Conservation (phyloP, 768 basidiomycete species). For the Phylloporus sp. region DNA sequence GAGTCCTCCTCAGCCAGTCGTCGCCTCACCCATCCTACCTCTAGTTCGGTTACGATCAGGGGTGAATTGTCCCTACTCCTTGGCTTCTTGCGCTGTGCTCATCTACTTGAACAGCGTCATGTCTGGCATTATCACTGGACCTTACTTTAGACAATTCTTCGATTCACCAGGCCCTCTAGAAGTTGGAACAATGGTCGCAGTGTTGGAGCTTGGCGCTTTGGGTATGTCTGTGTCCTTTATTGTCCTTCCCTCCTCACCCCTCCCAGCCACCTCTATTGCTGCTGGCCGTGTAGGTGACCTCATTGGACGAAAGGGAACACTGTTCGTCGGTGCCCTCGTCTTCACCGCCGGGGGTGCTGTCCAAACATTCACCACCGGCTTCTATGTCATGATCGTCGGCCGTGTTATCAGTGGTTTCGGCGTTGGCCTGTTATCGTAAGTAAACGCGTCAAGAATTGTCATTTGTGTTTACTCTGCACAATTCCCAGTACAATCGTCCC, state of each 20-base stretch:
- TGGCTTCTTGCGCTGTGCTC: constrained; percentile 1
- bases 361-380: constrained; percentile 80
- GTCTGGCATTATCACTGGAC: constrained; percentile 88
- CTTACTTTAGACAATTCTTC: constrained; percentile 80
- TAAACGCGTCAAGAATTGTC: constrained; percentile 8
- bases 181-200: constrained; percentile 94
- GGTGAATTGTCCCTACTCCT: constrained; percentile 39
- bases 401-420: constrained; percentile 84
- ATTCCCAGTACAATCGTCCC: constrained; percentile 80
- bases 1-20: not conserved
- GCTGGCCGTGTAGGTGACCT: constrained; percentile 87
- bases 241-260: not conserved
- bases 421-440: constrained; percentile 84
- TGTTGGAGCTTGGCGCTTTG: constrained; percentile 89
- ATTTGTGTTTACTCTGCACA: constrained; percentile 4
- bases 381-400: constrained; percentile 77
- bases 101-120: constrained; percentile 55
- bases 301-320: constrained; percentile 79
- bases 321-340: constrained; percentile 77
- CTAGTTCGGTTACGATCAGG: constrained; percentile 86
- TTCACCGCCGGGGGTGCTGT: constrained; percentile 85
- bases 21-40: not conserved
- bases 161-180: constrained; percentile 68
- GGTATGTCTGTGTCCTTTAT: constrained; percentile 42
- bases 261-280: constrained; percentile 78